Evolutionary conservation across 2,329 filamentous ascomycete species (phyloP).

Genomic region (Hymenoscyphus fructigenus): DNA sequence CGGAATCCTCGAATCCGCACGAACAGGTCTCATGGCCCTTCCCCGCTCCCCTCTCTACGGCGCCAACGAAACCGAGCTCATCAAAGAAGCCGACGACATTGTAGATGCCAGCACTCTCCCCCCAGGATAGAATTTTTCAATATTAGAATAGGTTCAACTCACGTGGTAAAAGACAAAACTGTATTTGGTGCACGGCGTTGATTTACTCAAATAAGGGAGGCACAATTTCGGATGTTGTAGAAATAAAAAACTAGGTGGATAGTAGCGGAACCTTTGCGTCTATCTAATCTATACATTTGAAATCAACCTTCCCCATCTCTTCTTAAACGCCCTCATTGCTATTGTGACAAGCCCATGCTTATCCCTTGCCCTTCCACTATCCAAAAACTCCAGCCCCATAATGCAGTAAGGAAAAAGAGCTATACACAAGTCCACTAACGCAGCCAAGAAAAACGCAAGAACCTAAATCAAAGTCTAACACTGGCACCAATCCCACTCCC

Average conservation of each 20-base stretch:
- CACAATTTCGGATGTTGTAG: not conserved
- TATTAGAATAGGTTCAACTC: slow-evolving; percentile 35
- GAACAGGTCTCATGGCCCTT: slow-evolving; percentile 95
- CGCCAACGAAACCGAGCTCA: slow-evolving; percentile 64
- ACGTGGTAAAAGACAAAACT: slow-evolving; percentile 14
- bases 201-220: slow-evolving; percentile 58
- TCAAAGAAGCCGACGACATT: slow-evolving; percentile 89
- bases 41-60: slow-evolving; percentile 86
- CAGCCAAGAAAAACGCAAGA: not conserved
- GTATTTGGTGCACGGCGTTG: slow-evolving; percentile 70
- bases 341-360: not conserved
- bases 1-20: slow-evolving; percentile 92
- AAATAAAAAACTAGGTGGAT: slow-evolving; percentile 2
- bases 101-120: slow-evolving; percentile 93
- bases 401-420: not conserved
- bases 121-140: slow-evolving; percentile 60
- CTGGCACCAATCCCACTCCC: slow-evolving; percentile 70
- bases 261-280: slow-evolving; percentile 14
- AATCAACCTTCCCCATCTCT: not conserved
- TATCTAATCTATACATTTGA: slow-evolving; percentile 25
- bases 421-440: not conserved
- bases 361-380: not conserved
- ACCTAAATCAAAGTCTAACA: slow-evolving; percentile 48
- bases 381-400: slow-evolving; percentile 14
- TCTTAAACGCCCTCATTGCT: slow-evolving; percentile 1